Percentiles rank a stretch among this genome's conserved stretches.
phyloP scores from a whole-genome alignment of 2,329 filamentous ascomycete species.

The Cryphonectria carpinicola region DNA sequence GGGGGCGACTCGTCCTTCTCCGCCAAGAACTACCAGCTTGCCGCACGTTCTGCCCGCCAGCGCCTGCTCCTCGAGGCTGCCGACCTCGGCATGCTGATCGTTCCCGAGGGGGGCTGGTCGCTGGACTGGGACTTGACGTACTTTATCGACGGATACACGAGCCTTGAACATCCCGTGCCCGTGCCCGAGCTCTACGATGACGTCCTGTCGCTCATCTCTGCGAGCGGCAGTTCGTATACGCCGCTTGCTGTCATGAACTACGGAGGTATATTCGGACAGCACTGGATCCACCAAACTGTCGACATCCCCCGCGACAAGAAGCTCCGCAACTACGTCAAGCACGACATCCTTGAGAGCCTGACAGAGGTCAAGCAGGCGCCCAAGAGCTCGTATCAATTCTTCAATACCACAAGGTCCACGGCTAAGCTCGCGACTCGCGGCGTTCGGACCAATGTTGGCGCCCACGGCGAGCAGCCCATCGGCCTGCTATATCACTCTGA shows the following conservation, averaged over 20 bases:
- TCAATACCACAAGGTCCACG: no score
- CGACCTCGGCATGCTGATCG: not conserved
- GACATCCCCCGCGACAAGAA: not conserved
- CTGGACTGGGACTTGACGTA: not conserved
- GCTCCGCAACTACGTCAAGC: no score
- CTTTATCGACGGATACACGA: not conserved
- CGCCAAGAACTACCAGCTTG: not conserved
- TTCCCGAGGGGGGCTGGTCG: not conserved
- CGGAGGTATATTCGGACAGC: not conserved
- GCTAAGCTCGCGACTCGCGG: not conserved
- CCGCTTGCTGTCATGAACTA: slow-evolving; percentile 1
- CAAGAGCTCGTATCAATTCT: no score
- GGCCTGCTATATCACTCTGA: not conserved
- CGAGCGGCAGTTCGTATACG: not conserved
- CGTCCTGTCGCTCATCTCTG: not conserved
- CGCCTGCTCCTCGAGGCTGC: not conserved
- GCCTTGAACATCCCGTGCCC: not conserved
- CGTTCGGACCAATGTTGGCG: not conserved
- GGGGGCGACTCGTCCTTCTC: not conserved
- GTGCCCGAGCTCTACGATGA: not conserved
- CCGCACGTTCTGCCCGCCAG: not conserved
- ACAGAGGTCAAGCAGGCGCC: no score
- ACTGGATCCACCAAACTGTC: not conserved
- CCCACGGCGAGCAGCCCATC: not conserved
- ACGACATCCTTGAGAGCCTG: no score